Evolutionary conservation across 1,139 yeast genomes (phyloP), one percentile per base, ranked within the genome.

Genomic region (Geotrichum macrosporum): DNA sequence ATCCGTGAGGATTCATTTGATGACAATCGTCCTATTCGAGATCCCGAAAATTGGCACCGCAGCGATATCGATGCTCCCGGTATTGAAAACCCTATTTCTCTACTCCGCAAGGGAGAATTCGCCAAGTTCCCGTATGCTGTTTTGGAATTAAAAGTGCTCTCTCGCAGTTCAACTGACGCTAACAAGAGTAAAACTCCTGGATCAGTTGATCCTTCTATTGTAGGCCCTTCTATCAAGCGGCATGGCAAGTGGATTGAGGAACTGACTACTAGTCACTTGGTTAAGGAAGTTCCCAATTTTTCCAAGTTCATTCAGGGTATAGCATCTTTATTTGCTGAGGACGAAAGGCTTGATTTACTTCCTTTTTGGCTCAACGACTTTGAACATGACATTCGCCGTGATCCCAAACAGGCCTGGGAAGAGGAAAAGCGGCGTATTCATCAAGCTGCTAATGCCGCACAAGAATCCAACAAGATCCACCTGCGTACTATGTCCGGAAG

Each of bases 361-460:
- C 98, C 98, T 46, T 84, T 87, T 65, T 92, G 98, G 98, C 75
- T 87, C 57, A 87, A 94, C 53, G 96, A 89, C 54, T 72, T 92
- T 58, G 97, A 92, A 62, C 74, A 72, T 48, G 95, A 84, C 60
- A 81, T 84, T 56, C 77, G 86, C 57, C 76, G 76, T 54, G 83
- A 83, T 57, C 94, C 94, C 16, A 79, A 78, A 55, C 84, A 80
- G 57, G 87, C 87, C 1, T 80, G 78, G 57, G 79, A 77, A 50
- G 79, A 78, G 53, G 75, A 75, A 56, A 55, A 31, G 21, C 49
- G 47, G 21, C 48, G 48, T 9, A 51, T 52, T 18, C 54, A 50
- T 29, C 52, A 53, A 13, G 54, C 53, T 3, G 58, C 60, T 12
- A 40, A 57, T 1, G 50, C 55, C 10, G 57, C 55, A 19, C 38